phyloP scores from a whole-genome alignment of 2,329 filamentous ascomycete genomes.

The Botrytis hyacinthi region DNA sequence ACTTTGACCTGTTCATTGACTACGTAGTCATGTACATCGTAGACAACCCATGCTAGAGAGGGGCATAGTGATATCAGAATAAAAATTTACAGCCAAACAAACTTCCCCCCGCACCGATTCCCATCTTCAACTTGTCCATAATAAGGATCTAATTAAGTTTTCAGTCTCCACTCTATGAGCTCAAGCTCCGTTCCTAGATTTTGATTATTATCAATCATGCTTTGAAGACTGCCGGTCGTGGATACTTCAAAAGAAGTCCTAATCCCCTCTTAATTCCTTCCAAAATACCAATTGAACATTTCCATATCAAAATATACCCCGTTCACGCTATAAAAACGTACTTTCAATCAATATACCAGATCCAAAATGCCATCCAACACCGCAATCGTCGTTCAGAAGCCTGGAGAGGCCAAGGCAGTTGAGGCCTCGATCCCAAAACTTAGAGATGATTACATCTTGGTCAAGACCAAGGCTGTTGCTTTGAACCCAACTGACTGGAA shows the following conservation, averaged over 20 bases:
- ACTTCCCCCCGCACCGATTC: neutral
- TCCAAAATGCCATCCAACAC: constrained; percentile 31
- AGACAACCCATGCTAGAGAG: neutral
- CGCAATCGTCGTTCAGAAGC: constrained; percentile 32
- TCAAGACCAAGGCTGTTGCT: constrained; percentile 36
- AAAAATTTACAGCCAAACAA: neutral
- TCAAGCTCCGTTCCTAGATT: neutral
- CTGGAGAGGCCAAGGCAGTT: constrained; percentile 26
- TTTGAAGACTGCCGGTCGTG: neutral
- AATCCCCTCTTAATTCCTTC: neutral
- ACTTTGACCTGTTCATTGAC: neutral
- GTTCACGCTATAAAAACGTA: neutral
- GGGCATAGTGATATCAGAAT: constrained; percentile 3
- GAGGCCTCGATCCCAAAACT: constrained; percentile 34
- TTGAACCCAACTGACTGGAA: constrained; percentile 40
- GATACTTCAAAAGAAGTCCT: neutral
- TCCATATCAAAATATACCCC: neutral
- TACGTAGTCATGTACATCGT: neutral
- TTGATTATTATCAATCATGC: constrained; percentile 12
- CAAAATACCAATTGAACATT: neutral
- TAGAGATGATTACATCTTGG: constrained; percentile 37
- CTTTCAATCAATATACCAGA: neutral
- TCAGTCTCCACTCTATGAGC: constrained; percentile 9
- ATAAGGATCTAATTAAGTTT: neutral
- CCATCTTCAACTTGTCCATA: neutral